A percentile compares a stretch with the other conserved stretches of the same genome.
phyloP scores from a whole-genome alignment of 768 basidiomycete genomes.

The Podaxis carcinomalis region DNA sequence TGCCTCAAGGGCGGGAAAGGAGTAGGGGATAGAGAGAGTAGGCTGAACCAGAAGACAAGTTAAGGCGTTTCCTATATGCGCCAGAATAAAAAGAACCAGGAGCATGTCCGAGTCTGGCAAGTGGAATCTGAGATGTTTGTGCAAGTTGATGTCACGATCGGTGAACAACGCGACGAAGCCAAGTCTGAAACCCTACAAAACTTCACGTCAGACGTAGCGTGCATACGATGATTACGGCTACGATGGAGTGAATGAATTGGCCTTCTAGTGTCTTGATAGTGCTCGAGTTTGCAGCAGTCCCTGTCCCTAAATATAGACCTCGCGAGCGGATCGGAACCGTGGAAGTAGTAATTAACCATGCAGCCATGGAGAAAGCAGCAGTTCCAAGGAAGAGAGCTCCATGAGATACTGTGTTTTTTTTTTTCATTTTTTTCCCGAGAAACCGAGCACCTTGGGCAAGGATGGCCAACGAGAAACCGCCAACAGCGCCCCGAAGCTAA shows the following conservation, averaged over 20 bases:
- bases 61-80: not conserved
- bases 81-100: slow-evolving; percentile 8
- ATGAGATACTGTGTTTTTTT: not conserved
- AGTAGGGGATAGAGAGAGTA: not conserved
- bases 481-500: not conserved
- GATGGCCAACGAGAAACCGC: not conserved
- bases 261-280: slow-evolving; percentile 6
- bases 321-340: not conserved
- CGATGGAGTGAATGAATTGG: not conserved
- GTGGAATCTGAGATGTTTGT: slow-evolving; percentile 9
- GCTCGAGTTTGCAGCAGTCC: not conserved
- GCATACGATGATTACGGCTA: not conserved
- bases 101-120: slow-evolving; percentile 1
- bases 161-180: not conserved
- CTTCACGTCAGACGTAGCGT: slow-evolving; percentile 5
- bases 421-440: not conserved
- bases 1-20: not conserved
- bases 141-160: slow-evolving; percentile 4
- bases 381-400: not conserved
- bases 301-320: not conserved
- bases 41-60: slow-evolving; percentile 6
- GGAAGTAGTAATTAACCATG: not conserved
- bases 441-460: not conserved
- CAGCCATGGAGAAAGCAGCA: not conserved
- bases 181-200: not conserved